Conservation (phyloP, 805 yeast genomes). For the Vanderwaltozyma yarrowii region DNA sequence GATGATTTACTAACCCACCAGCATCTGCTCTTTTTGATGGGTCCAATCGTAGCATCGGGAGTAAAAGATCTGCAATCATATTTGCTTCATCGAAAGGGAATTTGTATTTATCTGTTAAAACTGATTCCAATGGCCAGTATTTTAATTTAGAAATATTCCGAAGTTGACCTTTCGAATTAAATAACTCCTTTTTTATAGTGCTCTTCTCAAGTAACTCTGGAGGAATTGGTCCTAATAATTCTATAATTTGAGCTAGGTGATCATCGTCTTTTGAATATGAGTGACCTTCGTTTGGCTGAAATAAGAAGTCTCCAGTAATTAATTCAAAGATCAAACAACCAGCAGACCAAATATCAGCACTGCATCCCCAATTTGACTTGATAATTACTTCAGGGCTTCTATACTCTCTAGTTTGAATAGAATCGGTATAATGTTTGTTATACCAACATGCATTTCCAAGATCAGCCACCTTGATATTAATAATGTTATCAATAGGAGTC, state of each 20-base stretch:
- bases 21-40: constrained; percentile 90
- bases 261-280: constrained; percentile 85
- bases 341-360: constrained; percentile 89
- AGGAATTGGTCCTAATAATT: constrained; percentile 64
- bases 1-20: constrained; percentile 88
- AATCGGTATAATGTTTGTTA: constrained; percentile 71
- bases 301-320: constrained; percentile 85
- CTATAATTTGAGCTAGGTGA: constrained; percentile 91
- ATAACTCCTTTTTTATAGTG: constrained; percentile 48
- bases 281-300: constrained; percentile 72
- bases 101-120: constrained; percentile 76
- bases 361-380: constrained; percentile 91
- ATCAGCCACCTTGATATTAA: constrained; percentile 83
- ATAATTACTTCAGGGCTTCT: constrained; percentile 80
- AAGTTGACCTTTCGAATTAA: constrained; percentile 59
- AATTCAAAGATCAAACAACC: constrained; percentile 88
- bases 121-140: constrained; percentile 80
- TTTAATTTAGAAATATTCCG: constrained; percentile 71
- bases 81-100: constrained; percentile 56
- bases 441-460: constrained; percentile 86
- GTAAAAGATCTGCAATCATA: constrained; percentile 63
- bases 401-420: constrained; percentile 86
- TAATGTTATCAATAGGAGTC: constrained; percentile 26
- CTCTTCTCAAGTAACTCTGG: constrained; percentile 48
- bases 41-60: constrained; percentile 73